Evolutionary conservation across 805 yeast species (phyloP).

Genomic region (Metschnikowia corniflorae): DNA sequence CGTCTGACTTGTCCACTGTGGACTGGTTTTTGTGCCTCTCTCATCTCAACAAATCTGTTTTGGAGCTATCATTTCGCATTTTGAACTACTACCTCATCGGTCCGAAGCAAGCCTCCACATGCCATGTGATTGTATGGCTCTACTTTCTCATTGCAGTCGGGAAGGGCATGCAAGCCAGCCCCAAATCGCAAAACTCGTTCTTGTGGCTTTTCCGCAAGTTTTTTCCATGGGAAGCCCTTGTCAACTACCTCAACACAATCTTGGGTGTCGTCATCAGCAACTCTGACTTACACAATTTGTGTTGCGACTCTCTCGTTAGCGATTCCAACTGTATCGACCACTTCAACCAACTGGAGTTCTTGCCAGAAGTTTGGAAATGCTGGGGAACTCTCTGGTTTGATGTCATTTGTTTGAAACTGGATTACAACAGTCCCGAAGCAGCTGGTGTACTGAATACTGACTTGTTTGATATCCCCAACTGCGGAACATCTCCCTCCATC

Average conservation of each 20-base stretch:
- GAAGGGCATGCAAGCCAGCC: conserved; percentile 45
- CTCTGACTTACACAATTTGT: conserved; percentile 21
- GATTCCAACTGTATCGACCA: conserved; percentile 43
- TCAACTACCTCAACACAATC: conserved; percentile 60
- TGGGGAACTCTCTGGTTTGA: conserved; percentile 87
- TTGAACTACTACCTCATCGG: conserved; percentile 64
- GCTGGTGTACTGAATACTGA: conserved; percentile 55
- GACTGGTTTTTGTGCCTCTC: conserved; percentile 60
- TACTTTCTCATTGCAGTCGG: conserved; percentile 68
- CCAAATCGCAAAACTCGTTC: conserved; percentile 46
- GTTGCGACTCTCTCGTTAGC: conserved; percentile 20
- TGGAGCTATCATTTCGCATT: conserved; percentile 68
- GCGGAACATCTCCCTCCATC: conserved; percentile 46
- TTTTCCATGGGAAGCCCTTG: conserved; percentile 67
- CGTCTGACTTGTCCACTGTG: conserved; percentile 30
- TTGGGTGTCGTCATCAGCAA: conserved; percentile 33
- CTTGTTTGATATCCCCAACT: conserved; percentile 62
- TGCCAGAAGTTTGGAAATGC: conserved; percentile 79
- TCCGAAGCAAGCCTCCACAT: conserved; percentile 65
- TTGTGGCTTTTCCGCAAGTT: conserved; percentile 50
- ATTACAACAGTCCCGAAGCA: conserved; percentile 44
- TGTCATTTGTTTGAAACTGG: conserved; percentile 49
- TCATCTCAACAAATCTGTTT: conserved; percentile 56
- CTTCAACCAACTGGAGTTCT: conserved; percentile 56
- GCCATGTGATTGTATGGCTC: conserved; percentile 75